phyloP scores from a whole-genome alignment of 2,329 filamentous ascomycete genomes.

The Sporothrix luriei region DNA sequence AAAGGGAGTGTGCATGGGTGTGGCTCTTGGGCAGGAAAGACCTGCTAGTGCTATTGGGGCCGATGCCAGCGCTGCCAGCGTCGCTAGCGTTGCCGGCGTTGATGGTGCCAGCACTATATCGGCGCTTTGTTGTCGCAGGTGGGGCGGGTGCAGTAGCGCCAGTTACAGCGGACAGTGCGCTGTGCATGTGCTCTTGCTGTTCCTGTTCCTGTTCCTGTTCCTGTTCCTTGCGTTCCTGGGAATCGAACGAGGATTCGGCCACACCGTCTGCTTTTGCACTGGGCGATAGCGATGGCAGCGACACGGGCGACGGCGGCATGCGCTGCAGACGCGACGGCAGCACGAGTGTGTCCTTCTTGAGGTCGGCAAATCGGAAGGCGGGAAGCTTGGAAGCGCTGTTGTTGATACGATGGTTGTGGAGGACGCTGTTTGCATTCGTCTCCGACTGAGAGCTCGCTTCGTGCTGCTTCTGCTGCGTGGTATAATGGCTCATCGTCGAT shows the following conservation, averaged over 20 bases:
- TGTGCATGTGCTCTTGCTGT: slow-evolving; percentile 1
- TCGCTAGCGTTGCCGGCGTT: slow-evolving; percentile 10
- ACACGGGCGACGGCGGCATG: slow-evolving; percentile 48
- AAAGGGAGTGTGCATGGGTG: slow-evolving; percentile 19
- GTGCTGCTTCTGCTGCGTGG: background rate
- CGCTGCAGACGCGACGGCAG: slow-evolving; percentile 44
- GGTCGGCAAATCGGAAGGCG: slow-evolving; percentile 57
- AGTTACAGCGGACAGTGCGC: slow-evolving; percentile 27
- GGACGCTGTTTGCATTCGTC: slow-evolving; percentile 34
- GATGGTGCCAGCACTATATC: slow-evolving; percentile 24
- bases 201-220: background rate
- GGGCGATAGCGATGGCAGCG: slow-evolving; percentile 38
- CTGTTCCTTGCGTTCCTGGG: slow-evolving; percentile 19
- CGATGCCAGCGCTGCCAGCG: background rate
- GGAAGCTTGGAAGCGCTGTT: slow-evolving; percentile 60
- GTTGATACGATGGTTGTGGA: slow-evolving; percentile 55
- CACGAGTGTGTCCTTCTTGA: slow-evolving; percentile 45
- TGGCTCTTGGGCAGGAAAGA: slow-evolving; percentile 1
- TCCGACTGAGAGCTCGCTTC: slow-evolving; percentile 7
- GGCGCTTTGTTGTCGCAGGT: slow-evolving; percentile 21
- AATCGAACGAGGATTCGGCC: slow-evolving; percentile 37
- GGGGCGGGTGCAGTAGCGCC: slow-evolving; percentile 25
- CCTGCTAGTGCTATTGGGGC: background rate
- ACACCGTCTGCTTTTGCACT: slow-evolving; percentile 1
- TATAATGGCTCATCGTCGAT: background rate